phyloP scores from a whole-genome alignment of 2,329 filamentous ascomycete species.

The Clonostachys chloroleuca region DNA sequence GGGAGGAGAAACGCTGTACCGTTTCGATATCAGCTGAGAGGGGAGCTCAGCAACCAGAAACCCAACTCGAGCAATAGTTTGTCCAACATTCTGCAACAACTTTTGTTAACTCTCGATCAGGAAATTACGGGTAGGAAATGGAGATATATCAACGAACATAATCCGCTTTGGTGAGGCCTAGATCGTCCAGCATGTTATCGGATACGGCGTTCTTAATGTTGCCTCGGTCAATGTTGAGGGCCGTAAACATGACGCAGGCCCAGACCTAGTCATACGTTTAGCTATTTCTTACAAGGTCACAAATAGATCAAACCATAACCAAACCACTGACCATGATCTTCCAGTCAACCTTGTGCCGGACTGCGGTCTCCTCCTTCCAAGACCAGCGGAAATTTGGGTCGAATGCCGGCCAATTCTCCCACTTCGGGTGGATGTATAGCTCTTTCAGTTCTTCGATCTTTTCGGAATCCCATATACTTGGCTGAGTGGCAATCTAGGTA shows the following conservation, averaged over 20 bases:
- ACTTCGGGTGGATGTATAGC: slow-evolving; percentile 24
- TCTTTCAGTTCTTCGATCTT: slow-evolving; percentile 25
- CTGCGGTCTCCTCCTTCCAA: slow-evolving; percentile 22
- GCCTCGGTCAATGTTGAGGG: slow-evolving; percentile 26
- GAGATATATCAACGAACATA: slow-evolving; percentile 13
- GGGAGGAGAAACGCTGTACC: slow-evolving; percentile 6
- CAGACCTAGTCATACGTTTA: slow-evolving; percentile 12
- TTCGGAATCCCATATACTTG: slow-evolving; percentile 28
- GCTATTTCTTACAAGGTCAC: neutral
- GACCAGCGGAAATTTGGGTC: slow-evolving; percentile 27
- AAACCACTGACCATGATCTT: slow-evolving; percentile 24
- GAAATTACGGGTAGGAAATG: too few species aligned
- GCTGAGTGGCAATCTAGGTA: slow-evolving; percentile 23
- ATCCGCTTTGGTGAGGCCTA: slow-evolving; percentile 15
- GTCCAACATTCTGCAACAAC: slow-evolving; percentile 15
- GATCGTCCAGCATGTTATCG: slow-evolving; percentile 24
- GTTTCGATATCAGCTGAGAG: slow-evolving; percentile 44
- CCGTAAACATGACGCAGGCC: slow-evolving; percentile 24
- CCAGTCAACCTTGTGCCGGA: slow-evolving; percentile 25
- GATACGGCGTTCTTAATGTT: slow-evolving; percentile 28
- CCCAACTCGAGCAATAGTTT: slow-evolving; percentile 23
- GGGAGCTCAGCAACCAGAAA: slow-evolving; percentile 49
- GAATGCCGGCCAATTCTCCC: slow-evolving; percentile 26
- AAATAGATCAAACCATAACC: neutral
- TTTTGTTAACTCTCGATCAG: neutral